These are phyloP conservation scores for Backusella sp. DNA, from an alignment of 192 early-diverging fungal genomes.

Conservation along the genomic window DNA sequence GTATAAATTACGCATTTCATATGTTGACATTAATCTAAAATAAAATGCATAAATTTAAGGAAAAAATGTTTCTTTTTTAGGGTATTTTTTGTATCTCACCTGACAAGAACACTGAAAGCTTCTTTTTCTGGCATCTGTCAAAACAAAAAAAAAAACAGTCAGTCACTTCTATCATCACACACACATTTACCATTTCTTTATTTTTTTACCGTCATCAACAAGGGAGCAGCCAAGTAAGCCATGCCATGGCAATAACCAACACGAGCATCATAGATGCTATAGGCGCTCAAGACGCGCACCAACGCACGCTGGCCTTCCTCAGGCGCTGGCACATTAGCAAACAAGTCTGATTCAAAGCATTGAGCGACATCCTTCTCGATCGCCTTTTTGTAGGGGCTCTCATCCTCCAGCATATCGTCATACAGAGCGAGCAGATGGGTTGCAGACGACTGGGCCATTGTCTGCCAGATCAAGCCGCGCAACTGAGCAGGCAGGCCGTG, in stretches of 20 bases:
- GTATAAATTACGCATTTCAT: slow-evolving; percentile 87
- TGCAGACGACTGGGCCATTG: slow-evolving; percentile 83
- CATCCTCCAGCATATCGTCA: slow-evolving; percentile 59
- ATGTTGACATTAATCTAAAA: slow-evolving; percentile 79
- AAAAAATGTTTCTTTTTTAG: not conserved
- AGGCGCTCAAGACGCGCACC: slow-evolving; percentile 87
- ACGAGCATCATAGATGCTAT: slow-evolving; percentile 86
- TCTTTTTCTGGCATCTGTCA: slow-evolving; percentile 85
- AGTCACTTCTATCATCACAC: not conserved
- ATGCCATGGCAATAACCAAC: slow-evolving; percentile 97
- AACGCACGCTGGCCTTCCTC: slow-evolving; percentile 80
- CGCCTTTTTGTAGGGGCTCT: slow-evolving; percentile 73
- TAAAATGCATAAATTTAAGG: not conserved
- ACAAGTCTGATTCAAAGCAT: slow-evolving; percentile 84
- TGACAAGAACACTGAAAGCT: slow-evolving; percentile 87
- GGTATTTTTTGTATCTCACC: slow-evolving; percentile 21
- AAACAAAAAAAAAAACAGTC: not conserved
- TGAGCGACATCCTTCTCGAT: slow-evolving; percentile 86
- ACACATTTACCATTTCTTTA: not conserved
- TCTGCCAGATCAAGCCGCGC: slow-evolving; percentile 89
- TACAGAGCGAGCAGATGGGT: slow-evolving; percentile 81
- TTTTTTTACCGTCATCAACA: slow-evolving; percentile 75
- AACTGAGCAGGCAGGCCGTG: slow-evolving; percentile 81
- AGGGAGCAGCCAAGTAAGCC: slow-evolving; percentile 84
- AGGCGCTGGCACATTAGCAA: slow-evolving; percentile 66